A percentile compares a stretch with the other conserved stretches of the same genome.
phyloP scores from a whole-genome alignment of 2,329 filamentous ascomycete species.

The Fusarium camptoceras region DNA sequence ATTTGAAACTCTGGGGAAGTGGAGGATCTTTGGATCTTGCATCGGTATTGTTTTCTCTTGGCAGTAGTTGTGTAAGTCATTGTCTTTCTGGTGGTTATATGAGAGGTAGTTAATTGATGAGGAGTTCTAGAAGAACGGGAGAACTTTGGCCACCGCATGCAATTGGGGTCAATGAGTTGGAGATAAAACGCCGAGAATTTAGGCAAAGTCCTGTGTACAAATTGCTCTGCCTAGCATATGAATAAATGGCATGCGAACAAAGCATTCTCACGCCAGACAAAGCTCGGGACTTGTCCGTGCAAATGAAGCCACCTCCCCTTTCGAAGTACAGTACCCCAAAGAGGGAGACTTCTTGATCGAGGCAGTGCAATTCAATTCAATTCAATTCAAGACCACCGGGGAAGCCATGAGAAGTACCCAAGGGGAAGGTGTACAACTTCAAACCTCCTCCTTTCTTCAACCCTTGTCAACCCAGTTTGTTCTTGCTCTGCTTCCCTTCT shows the following conservation, averaged over 20 bases:
- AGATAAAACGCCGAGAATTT: background rate
- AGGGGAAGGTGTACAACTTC: background rate
- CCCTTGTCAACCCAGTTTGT: background rate
- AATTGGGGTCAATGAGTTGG: conserved; percentile 17
- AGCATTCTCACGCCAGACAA: background rate
- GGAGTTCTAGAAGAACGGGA: conserved; percentile 18
- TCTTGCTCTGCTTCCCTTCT: background rate
- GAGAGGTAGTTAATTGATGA: background rate
- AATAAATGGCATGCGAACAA: background rate
- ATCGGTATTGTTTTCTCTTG: conserved; percentile 10
- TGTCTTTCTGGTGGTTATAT: background rate
- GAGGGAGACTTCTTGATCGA: background rate
- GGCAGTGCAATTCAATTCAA: background rate
- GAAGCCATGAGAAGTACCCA: background rate
- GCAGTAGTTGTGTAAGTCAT: background rate
- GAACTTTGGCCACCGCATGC: background rate
- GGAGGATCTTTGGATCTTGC: conserved; percentile 6
- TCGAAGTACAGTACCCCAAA: conserved; percentile 4
- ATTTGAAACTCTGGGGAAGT: conserved; percentile 32
- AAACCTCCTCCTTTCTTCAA: background rate
- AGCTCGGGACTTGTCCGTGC: conserved; percentile 16
- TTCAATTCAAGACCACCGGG: background rate
- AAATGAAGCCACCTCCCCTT: background rate
- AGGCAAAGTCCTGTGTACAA: background rate
- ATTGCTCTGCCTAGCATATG: background rate